Base-by-base conservation (phyloP, 768 basidiomycete species). In the Harrya chromipes region DNA sequence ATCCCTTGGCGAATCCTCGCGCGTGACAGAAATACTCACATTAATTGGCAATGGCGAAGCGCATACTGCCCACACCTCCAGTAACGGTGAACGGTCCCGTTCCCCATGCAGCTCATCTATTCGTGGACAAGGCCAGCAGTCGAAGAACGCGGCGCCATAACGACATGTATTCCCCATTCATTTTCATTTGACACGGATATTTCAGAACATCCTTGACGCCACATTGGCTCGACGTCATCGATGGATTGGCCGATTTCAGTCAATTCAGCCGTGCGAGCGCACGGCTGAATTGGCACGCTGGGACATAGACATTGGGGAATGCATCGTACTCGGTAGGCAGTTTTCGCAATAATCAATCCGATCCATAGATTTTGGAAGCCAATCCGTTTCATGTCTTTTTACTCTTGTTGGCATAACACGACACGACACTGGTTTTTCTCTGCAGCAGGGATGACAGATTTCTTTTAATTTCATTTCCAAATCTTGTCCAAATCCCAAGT, bases 201-300 rank as follows among this genome's bases (percentile, higher is more conserved):
- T 50, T 48, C 56, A 57, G 57, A 52, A 46, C 55, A 53, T 27
- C 47, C 44, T 40, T 62, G 67, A 49, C 79, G 76, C 57, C 74
- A 73, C 47, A 63, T 68, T 40, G 63, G 77, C 34, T 72, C 72
- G 35, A 78, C 79, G 43, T 74, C 76, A 24, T 73, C 73, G 4
- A 76, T 45, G 47, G 54, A 55, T 46, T 43, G 40, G 23, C 53
- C 42, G 36, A 52, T 52, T 56, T 47, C 27, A 52, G 37, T 31
- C 54, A 33, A 49, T 38, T 42, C 46, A 43, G 38, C 37, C 20
- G 27, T 47, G 39, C 53, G 50, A 48, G 45, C 38, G 31, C 34
- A 37, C 35, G 40, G 51, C 46, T 47, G 38, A 46, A 49, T 43
- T 27, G 41, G 40, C 48, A 56, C 47, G 40, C 24, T 49, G 37